Base-by-base conservation (phyloP, 352 stramenopile genomes). In the Globisporangium paroecandrum region DNA sequence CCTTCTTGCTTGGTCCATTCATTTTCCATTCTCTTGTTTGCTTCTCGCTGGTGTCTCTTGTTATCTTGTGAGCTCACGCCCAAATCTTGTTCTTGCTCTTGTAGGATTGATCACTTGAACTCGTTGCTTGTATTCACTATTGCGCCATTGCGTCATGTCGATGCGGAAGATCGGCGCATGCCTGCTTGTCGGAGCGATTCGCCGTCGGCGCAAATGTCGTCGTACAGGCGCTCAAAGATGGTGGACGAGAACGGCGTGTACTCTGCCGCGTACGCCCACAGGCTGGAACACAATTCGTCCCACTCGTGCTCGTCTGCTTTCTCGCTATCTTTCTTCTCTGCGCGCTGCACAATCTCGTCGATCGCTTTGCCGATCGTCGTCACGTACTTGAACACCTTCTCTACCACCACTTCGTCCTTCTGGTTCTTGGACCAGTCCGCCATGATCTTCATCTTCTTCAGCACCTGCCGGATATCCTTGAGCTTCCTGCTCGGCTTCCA, bases 371-470 rank as follows among this genome's bases (percentile, higher is more conserved):
- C 88, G 57, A 95, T 95, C 41, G 83, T 89, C 58, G 78, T 88
- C 55, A 95, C 78, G 66, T 95, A 95, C 72, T 95, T 94, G 72
- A 78, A 85, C 68, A 95, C 82, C 71, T 95, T 95, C 61, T 95
- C 88, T 13, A 94, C 80, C 34, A 95, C 82, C 1, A 89, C 87
- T 75, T 92, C 82, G 51, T 95, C 85, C 46, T 86, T 89, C 64
- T 94, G 86, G 62, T 84, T 79, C 67, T 87, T 83, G 27, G 85
- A 94, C 88, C 88, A 95, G 18, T 86, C 69, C 27, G 73, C 76
- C 81, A 95, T 94, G 53, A 91, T 90, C 53, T 89, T 87, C 80
- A 95, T 90, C 72, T 95, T 95, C 71, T 95, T 95, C 4, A 95
- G 78, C 69, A 89, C 85, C 61, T 87, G 78, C 0, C 84, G 82